Conservation (phyloP, 495 filamentous ascomycete species). For the Podospora tetraspora region DNA sequence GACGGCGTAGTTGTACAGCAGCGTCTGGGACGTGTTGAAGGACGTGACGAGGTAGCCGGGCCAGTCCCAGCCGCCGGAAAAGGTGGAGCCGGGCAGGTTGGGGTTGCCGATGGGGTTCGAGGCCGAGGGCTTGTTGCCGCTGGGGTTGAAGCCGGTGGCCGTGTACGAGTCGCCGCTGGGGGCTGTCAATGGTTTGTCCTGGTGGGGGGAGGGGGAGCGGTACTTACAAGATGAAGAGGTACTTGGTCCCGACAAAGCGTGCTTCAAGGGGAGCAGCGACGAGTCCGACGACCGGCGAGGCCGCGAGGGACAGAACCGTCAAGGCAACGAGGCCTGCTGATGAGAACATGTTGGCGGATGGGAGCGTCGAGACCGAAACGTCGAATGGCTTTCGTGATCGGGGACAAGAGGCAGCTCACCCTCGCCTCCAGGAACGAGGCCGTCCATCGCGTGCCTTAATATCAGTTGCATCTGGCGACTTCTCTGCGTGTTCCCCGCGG, state of each 20-base stretch:
- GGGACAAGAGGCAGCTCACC: neutral
- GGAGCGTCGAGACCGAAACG: neutral
- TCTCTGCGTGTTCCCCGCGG: neutral
- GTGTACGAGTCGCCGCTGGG: conserved; percentile 15
- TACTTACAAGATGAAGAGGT: conserved; percentile 10
- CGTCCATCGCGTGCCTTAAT: neutral
- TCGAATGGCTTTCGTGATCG: neutral
- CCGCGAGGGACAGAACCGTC: neutral
- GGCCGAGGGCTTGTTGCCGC: conserved; percentile 9
- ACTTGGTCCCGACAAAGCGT: conserved; percentile 1
- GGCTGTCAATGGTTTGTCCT: neutral
- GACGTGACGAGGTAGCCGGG: conserved; percentile 12
- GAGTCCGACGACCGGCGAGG: neutral
- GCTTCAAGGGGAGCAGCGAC: neutral
- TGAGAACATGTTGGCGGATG: neutral
- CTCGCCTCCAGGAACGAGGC: neutral
- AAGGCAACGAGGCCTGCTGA: neutral
- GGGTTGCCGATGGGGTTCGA: conserved; percentile 18
- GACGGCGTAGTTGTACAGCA: conserved; percentile 16
- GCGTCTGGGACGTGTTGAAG: conserved; percentile 13
- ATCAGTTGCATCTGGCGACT: neutral
- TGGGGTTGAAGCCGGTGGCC: conserved; percentile 12
- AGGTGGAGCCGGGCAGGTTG: conserved; percentile 8
- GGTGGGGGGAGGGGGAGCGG: neutral
- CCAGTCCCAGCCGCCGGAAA: conserved; percentile 8